Conservation (phyloP, 805 yeast species). For the Hanseniaspora valbyensis region DNA sequence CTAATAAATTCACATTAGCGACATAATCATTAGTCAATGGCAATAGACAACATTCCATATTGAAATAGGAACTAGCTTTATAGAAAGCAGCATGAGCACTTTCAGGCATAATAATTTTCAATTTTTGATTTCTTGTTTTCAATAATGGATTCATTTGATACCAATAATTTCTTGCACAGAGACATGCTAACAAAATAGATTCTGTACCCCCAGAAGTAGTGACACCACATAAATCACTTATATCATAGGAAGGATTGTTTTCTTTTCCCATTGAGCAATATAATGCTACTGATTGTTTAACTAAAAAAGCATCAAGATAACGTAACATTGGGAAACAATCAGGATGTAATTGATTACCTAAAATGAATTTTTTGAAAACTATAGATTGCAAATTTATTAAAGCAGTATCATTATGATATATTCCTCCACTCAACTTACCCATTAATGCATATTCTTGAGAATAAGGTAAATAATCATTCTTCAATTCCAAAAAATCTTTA, state of each 20-base stretch:
- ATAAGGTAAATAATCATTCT: conserved; percentile 39
- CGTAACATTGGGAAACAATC: conserved; percentile 94
- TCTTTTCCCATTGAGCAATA: conserved; percentile 34
- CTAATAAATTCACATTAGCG: conserved; percentile 55
- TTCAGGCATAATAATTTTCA: conserved; percentile 81
- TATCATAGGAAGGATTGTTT: neutral
- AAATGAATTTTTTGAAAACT: conserved; percentile 66
- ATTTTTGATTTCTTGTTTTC: conserved; percentile 48
- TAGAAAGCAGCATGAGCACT: conserved; percentile 93
- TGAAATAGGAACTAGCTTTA: conserved; percentile 85
- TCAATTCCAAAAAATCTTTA: conserved; percentile 21
- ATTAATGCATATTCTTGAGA: conserved; percentile 34
- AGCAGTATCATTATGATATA: conserved; percentile 88
- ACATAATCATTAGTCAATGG: conserved; percentile 35
- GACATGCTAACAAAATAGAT: conserved; percentile 71
- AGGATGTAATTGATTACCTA: conserved; percentile 92
- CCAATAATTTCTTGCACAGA: conserved; percentile 67
- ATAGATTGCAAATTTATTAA: conserved; percentile 60
- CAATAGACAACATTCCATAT: conserved; percentile 63
- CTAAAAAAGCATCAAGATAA: conserved; percentile 93
- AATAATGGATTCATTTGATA: conserved; percentile 35
- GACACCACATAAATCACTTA: conserved; percentile 47
- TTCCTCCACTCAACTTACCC: conserved; percentile 90
- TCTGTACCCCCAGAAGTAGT: conserved; percentile 94
- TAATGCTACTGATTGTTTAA: conserved; percentile 71